phyloP scores from a whole-genome alignment of 768 basidiomycete species.

The Coprinopsis sp. region DNA sequence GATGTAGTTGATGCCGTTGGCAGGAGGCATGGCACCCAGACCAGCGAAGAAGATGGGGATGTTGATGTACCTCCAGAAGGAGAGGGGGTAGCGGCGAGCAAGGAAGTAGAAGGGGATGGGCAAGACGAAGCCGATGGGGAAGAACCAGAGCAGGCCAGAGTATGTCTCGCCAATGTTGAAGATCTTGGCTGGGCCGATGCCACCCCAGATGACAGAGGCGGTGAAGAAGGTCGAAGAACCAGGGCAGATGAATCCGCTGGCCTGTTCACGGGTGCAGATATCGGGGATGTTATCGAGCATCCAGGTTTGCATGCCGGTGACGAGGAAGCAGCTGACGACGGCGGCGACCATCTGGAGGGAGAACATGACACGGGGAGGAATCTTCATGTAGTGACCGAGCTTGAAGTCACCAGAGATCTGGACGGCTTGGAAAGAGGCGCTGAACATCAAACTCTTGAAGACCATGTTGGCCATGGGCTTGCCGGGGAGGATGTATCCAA shows the following conservation, averaged over 20 bases:
- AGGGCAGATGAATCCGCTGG: constrained; percentile 65
- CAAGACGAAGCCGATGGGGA: constrained; percentile 68
- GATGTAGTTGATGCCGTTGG: constrained; percentile 82
- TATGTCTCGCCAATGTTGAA: constrained; percentile 46
- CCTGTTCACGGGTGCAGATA: constrained; percentile 61
- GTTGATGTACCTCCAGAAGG: constrained; percentile 81
- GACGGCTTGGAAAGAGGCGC: constrained; percentile 56
- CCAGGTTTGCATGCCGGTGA: constrained; percentile 63
- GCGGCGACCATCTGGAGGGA: constrained; percentile 56
- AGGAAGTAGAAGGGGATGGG: constrained; percentile 84
- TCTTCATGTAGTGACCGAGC: constrained; percentile 87
- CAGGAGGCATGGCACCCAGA: constrained; percentile 71
- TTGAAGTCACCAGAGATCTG: constrained; percentile 75
- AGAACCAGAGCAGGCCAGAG: constrained; percentile 62
- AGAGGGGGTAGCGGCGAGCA: constrained; percentile 73
- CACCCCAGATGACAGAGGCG: constrained; percentile 76
- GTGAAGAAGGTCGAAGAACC: constrained; percentile 61
- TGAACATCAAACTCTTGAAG: constrained; percentile 66
- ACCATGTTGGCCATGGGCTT: constrained; percentile 77
- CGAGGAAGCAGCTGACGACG: constrained; percentile 52
- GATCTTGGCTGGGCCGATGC: constrained; percentile 39
- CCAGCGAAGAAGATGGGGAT: constrained; percentile 80
- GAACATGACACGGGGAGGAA: constrained; percentile 82
- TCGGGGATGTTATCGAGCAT: constrained; percentile 67
- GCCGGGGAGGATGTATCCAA: constrained; percentile 75